Conservation (phyloP, 1,139 yeast genomes). For the Hyphopichia pseudoburtonii region DNA sequence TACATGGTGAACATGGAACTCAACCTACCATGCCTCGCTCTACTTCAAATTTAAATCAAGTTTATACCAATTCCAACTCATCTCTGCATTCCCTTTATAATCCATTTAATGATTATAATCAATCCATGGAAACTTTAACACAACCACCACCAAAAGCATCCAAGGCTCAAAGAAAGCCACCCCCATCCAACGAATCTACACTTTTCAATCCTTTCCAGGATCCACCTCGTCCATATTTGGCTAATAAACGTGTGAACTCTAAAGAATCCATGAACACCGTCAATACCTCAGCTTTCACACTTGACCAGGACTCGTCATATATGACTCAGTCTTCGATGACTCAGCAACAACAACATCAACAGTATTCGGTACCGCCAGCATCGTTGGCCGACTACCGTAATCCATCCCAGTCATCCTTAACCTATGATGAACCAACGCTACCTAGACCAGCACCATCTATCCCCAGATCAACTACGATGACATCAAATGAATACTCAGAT, state of each 20-base stretch:
- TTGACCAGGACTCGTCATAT: conserved; percentile 1
- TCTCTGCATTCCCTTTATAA: conserved; percentile 2
- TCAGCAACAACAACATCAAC: background rate
- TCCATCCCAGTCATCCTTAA: conserved; percentile 1
- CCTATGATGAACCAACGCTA: background rate
- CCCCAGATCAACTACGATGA: background rate
- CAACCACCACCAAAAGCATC: background rate
- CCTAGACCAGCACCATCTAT: conserved; percentile 1
- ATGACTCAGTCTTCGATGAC: background rate
- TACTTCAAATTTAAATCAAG: conserved; percentile 1
- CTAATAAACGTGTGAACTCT: too few relatives aligned
- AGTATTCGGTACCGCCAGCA: background rate
- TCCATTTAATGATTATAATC: conserved; percentile 9
- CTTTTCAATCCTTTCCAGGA: conserved; percentile 1
- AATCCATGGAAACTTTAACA: background rate
- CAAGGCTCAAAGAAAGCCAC: background rate
- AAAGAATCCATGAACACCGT: conserved; percentile 1
- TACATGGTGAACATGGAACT: background rate
- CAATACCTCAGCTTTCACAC: background rate
- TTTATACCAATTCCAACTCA: background rate
- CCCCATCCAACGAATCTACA: background rate
- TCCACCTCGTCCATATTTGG: too few relatives aligned
- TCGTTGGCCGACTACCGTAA: background rate
- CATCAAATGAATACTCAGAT: background rate
- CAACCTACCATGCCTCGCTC: background rate